Conservation (phyloP, 352 stramenopile genomes). For the Phytophthora pseudosyringae region DNA sequence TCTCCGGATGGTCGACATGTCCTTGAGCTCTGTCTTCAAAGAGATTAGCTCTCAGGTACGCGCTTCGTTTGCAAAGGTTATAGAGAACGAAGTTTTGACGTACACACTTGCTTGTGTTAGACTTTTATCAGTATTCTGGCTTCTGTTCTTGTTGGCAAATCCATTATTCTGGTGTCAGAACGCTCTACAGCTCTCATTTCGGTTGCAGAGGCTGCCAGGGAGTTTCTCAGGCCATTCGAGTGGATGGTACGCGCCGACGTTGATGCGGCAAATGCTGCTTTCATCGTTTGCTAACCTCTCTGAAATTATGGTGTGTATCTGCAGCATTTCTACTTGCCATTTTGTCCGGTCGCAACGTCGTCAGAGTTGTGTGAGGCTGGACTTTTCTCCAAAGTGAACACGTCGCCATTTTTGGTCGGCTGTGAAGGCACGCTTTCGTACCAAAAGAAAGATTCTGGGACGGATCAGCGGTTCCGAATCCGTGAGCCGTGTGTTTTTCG, state of each 20-base stretch:
- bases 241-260: constrained; percentile 44
- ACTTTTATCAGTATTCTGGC: constrained; percentile 56
- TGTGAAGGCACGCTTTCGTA: constrained; percentile 54
- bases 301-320: neutral
- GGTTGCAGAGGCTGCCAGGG: constrained; percentile 44
- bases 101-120: constrained; percentile 30
- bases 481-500: constrained; percentile 39
- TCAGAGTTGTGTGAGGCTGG: constrained; percentile 38
- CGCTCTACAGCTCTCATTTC: constrained; percentile 44
- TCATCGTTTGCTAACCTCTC: neutral
- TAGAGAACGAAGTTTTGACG: neutral
- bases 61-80: neutral
- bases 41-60: constrained; percentile 66
- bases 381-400: constrained; percentile 39
- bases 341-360: constrained; percentile 52
- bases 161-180: constrained; percentile 65
- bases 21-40: constrained; percentile 51
- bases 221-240: constrained; percentile 60
- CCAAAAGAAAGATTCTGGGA: constrained; percentile 53
- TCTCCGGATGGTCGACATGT: constrained; percentile 23
- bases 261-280: neutral
- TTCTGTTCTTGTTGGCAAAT: constrained; percentile 55
- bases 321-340: constrained; percentile 63
- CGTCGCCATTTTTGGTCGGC: constrained; percentile 57
- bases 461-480: constrained; percentile 68